Conservation (phyloP, 1,284 basidiomycete species). For the Irpex sp. region DNA sequence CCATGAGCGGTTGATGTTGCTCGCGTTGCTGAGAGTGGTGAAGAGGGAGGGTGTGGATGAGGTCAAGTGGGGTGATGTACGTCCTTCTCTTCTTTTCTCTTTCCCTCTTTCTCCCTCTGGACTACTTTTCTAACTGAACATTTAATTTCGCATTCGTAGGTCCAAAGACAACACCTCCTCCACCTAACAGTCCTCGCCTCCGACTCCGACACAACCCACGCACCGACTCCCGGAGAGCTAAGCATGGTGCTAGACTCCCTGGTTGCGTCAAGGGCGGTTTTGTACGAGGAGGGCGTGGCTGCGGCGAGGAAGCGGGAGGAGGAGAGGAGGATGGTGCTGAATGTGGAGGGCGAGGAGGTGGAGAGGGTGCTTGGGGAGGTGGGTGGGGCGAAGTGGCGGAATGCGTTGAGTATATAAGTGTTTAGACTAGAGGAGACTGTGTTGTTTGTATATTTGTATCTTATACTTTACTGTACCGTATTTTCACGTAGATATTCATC, state of each 20-base stretch:
- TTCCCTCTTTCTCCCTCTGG: too few relatives aligned
- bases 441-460: too few relatives aligned
- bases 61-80: conserved; percentile 79
- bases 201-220: conserved; percentile 43
- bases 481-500: too few relatives aligned
- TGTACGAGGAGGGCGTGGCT: conserved; percentile 58
- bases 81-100: not conserved
- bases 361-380: conserved; percentile 70
- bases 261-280: conserved; percentile 62
- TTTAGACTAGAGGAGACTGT: too few relatives aligned
- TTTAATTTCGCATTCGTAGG: too few relatives aligned
- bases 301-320: conserved; percentile 47
- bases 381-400: conserved; percentile 66
- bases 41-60: conserved; percentile 84
- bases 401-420: conserved; percentile 32
- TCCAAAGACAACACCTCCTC: conserved; percentile 61
- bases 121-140: too few relatives aligned
- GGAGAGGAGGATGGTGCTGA: conserved; percentile 60
- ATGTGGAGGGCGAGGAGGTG: conserved; percentile 66
- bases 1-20: conserved; percentile 88
- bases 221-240: conserved; percentile 53
- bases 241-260: conserved; percentile 60
- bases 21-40: conserved; percentile 79
- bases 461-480: too few relatives aligned
- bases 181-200: conserved; percentile 54